Percentiles rank a stretch among this genome's conserved stretches.
These are phyloP conservation scores for Coccomyxa subellipsoidea DNA, from an alignment of 163 green algal species.

Conservation along the genomic window DNA sequence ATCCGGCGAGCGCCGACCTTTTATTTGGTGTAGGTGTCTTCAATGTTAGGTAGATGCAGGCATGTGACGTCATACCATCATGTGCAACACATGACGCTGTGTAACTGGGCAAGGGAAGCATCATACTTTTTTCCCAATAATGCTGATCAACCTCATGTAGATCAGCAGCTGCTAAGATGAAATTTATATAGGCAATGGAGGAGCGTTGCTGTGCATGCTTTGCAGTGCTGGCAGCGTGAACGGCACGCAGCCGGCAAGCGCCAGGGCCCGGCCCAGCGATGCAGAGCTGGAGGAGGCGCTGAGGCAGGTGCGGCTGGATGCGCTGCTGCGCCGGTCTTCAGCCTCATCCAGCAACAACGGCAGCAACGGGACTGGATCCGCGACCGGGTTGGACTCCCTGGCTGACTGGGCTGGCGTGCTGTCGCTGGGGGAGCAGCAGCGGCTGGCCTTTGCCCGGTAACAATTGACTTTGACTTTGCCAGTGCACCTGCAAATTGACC, in stretches of 20 bases:
- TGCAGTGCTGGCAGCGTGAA: not conserved
- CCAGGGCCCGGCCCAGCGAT: conserved; percentile 47
- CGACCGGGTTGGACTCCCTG: conserved; percentile 44
- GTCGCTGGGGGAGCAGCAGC: conserved; percentile 92
- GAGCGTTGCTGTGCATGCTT: not conserved
- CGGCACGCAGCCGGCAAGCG: not conserved
- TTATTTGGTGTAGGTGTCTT: too few species aligned
- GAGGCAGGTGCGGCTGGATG: conserved; percentile 55
- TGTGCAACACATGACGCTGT: too few species aligned
- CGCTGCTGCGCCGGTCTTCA: conserved; percentile 38
- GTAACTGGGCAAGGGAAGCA: too few species aligned
- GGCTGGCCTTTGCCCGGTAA: conserved; percentile 77
- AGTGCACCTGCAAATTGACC: not conserved
- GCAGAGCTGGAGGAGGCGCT: conserved; percentile 55
- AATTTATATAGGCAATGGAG: not conserved
- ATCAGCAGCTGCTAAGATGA: too few species aligned
- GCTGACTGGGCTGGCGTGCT: conserved; percentile 75
- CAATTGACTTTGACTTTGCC: too few species aligned
- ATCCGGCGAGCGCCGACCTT: too few species aligned
- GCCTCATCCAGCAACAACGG: not conserved
- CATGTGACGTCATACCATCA: too few species aligned
- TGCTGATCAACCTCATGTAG: too few species aligned
- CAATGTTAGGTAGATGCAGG: too few species aligned
- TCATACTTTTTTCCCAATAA: too few species aligned
- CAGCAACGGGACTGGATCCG: not conserved